A percentile compares a stretch with the other conserved stretches of the same genome.
Evolutionary conservation across 129 eudicot genomes (phyloP).

Genomic region (Tanacetum coccineum): DNA sequence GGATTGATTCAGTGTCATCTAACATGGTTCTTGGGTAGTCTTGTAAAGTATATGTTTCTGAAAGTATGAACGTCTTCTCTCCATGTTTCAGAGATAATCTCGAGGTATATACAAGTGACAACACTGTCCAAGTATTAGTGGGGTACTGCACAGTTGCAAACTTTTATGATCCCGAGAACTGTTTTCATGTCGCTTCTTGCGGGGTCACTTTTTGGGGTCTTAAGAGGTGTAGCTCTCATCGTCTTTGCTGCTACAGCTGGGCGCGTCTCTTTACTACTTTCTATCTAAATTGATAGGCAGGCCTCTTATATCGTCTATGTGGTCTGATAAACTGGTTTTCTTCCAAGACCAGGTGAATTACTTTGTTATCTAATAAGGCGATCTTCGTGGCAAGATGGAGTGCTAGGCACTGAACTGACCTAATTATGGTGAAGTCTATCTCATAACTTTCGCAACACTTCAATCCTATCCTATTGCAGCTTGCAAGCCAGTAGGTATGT

Average conservation of each 20-base stretch:
- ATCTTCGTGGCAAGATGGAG: no score
- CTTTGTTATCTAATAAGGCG: no score
- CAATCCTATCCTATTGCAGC: not conserved
- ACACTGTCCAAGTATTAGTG: slow-evolving; percentile 74
- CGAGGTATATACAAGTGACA: slow-evolving; percentile 88
- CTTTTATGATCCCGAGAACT: slow-evolving; percentile 97
- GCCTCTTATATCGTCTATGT: slow-evolving; percentile 69
- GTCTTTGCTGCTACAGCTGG: slow-evolving; percentile 85
- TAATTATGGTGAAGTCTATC: not conserved
- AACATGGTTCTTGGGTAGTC: no score
- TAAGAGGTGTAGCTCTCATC: slow-evolving; percentile 77
- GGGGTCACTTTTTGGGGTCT: slow-evolving; percentile 79
- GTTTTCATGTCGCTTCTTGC: no score
- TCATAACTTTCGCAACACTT: not conserved
- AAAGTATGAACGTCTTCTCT: not conserved
- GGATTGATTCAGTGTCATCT: no score
- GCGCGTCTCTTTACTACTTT: slow-evolving; percentile 90
- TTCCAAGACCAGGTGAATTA: slow-evolving; percentile 89
- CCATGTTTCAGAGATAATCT: slow-evolving; percentile 56
- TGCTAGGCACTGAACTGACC: no score
- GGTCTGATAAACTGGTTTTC: slow-evolving; percentile 79
- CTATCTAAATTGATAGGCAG: slow-evolving; percentile 76
- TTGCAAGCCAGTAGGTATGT: no score
- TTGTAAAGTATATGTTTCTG: no score
- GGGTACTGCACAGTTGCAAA: slow-evolving; percentile 93